phyloP scores from a whole-genome alignment of 164 flowering plant species.

The Cinnamomum micranthum region DNA sequence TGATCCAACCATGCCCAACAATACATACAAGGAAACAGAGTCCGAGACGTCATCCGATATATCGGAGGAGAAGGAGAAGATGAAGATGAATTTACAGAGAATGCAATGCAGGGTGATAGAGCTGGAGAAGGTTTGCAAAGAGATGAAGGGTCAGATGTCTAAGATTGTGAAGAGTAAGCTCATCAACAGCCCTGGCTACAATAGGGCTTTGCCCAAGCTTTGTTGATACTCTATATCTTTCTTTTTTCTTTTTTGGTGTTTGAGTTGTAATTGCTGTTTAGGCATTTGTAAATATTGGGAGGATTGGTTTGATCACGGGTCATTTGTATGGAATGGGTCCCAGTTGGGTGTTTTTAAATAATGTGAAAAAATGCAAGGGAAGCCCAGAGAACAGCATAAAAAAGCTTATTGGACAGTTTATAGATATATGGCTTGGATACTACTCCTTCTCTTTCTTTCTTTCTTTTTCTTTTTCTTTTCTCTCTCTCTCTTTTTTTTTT shows the following conservation, averaged over 20 bases:
- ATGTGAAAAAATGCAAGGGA: no score
- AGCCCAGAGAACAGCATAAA: no score
- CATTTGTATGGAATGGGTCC: background rate
- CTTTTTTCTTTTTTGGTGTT: background rate
- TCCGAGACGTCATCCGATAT: background rate
- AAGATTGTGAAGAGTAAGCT: constrained; percentile 26
- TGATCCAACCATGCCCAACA: background rate
- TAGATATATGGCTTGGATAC: no score
- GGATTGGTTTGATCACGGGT: background rate
- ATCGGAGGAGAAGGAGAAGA: constrained; percentile 33
- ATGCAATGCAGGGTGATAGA: constrained; percentile 67
- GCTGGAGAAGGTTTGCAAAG: constrained; percentile 51
- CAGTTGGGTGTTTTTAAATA: background rate
- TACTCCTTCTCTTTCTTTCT: no score
- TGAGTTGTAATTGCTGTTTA: background rate
- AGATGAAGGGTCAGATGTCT: constrained; percentile 59
- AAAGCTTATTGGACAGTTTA: no score
- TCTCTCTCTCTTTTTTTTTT: no score
- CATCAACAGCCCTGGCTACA: constrained; percentile 1
- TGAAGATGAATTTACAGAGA: constrained; percentile 43
- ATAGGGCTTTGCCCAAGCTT: constrained; percentile 26
- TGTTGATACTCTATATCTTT: constrained; percentile 11
- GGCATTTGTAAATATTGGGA: background rate
- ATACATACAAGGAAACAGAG: background rate
- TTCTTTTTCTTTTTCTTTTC: no score